Percentiles rank a stretch among this genome's conserved stretches.
These are phyloP conservation scores for Rhizopus arrhizus DNA, from an alignment of 371 early-diverging fungal species.

Conservation along the genomic window DNA sequence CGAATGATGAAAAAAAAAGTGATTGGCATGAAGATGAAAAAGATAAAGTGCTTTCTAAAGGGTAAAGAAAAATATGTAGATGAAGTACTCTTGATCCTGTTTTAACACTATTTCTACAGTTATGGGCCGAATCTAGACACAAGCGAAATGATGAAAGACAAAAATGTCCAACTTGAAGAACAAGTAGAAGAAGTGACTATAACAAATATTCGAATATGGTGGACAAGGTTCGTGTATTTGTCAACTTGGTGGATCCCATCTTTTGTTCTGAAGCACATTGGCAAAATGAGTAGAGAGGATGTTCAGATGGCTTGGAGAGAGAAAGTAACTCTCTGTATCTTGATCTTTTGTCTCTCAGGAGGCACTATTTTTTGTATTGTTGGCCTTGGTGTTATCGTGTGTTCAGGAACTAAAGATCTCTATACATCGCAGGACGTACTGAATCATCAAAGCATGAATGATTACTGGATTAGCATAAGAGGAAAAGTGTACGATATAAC, in stretches of 20 bases:
- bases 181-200: conserved; percentile 57
- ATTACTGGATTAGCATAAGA: conserved; percentile 64
- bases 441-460: conserved; percentile 49
- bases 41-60: conserved; percentile 4
- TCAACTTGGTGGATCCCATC: conserved; percentile 82
- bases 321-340: conserved; percentile 80
- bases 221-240: conserved; percentile 71
- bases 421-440: conserved; percentile 52
- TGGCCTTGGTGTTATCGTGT: conserved; percentile 57
- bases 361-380: conserved; percentile 61
- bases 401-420: conserved; percentile 55
- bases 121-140: conserved; percentile 49
- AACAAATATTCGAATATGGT: conserved; percentile 63
- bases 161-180: conserved; percentile 34
- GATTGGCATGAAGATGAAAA: conserved; percentile 37
- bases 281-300: conserved; percentile 84
- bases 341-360: conserved; percentile 63
- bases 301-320: conserved; percentile 94
- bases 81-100: neutral
- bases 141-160: conserved; percentile 51
- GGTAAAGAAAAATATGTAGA: conserved; percentile 21
- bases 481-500: conserved; percentile 82
- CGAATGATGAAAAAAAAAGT: conserved; percentile 29
- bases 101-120: conserved; percentile 12
- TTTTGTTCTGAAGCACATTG: conserved; percentile 53